These are phyloP conservation scores for Phoenix roebelenii DNA, from an alignment of 176 grass and related monocot genomes.

Conservation along the genomic window DNA sequence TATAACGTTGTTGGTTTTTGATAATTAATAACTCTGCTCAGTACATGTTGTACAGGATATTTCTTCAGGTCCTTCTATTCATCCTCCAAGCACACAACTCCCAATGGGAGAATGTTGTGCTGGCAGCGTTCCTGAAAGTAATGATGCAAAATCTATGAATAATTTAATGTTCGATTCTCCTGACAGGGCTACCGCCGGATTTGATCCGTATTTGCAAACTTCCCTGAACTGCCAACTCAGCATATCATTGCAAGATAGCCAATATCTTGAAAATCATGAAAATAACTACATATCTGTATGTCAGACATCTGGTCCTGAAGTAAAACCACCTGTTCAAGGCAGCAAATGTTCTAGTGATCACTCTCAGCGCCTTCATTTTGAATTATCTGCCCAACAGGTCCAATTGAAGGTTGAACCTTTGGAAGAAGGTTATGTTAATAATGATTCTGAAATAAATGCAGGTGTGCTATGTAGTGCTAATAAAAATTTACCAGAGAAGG, in stretches of 20 bases:
- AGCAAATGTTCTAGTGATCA: background rate
- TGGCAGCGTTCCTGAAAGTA: conserved; percentile 12
- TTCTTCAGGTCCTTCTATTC: conserved; percentile 27
- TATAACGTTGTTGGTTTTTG: too few relatives aligned
- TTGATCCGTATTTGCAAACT: background rate
- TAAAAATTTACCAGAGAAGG: background rate
- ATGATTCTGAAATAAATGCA: conserved; percentile 8
- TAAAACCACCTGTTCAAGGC: too few relatives aligned
- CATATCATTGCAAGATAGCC: background rate
- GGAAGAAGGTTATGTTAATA: conserved; percentile 6
- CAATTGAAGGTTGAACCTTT: background rate
- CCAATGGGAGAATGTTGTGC: conserved; percentile 3
- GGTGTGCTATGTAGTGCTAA: conserved; percentile 1
- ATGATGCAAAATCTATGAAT: conserved; percentile 5
- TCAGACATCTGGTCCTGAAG: too few relatives aligned
- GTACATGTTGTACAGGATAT: conserved; percentile 23
- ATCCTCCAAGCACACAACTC: conserved; percentile 15
- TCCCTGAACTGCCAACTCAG: conserved; percentile 10
- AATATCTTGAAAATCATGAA: conserved; percentile 3
- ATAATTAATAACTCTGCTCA: background rate
- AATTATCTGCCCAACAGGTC: background rate
- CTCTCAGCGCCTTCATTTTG: background rate
- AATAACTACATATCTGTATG: background rate
- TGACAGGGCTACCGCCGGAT: background rate
- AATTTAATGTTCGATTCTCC: conserved; percentile 13